Conservation (phyloP, 2,329 filamentous ascomycete species). For the Neofusicoccum umdonicola region DNA sequence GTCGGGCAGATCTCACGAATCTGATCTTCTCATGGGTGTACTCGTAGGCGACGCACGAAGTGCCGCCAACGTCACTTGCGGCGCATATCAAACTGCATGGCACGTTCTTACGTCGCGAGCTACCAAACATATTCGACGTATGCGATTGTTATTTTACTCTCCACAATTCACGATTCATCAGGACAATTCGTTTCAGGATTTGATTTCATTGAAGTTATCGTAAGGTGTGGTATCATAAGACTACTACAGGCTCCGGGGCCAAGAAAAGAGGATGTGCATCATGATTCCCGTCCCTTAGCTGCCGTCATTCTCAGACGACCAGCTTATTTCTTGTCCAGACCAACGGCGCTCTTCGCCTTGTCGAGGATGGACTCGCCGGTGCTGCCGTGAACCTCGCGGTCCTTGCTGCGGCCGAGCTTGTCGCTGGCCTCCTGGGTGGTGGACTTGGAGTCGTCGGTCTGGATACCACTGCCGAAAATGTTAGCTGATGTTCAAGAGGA, state of each 20-base stretch:
- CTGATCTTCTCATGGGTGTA: no score
- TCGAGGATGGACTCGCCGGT: slow-evolving; percentile 41
- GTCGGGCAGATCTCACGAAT: no score
- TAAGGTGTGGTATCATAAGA: slow-evolving; percentile 18
- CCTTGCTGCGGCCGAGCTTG: slow-evolving; percentile 40
- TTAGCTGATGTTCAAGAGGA: slow-evolving; percentile 22
- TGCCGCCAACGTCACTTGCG: no score
- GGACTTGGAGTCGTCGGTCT: slow-evolving; percentile 57
- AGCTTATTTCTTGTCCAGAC: slow-evolving; percentile 41
- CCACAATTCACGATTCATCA: no score
- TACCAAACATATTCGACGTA: no score
- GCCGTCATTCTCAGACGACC: neutral
- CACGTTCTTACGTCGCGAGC: no score
- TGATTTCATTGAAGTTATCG: neutral
- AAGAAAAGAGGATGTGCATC: neutral
- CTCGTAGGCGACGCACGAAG: no score
- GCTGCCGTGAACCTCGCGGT: slow-evolving; percentile 36
- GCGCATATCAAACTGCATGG: no score
- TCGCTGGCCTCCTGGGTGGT: slow-evolving; percentile 48
- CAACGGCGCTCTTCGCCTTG: slow-evolving; percentile 50
- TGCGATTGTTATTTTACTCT: no score
- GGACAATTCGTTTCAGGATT: neutral
- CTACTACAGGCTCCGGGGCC: neutral
- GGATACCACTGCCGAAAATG: slow-evolving; percentile 37
- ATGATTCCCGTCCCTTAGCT: neutral